phyloP scores from a whole-genome alignment of 306 rosid genomes.

The Quercus parvula region DNA sequence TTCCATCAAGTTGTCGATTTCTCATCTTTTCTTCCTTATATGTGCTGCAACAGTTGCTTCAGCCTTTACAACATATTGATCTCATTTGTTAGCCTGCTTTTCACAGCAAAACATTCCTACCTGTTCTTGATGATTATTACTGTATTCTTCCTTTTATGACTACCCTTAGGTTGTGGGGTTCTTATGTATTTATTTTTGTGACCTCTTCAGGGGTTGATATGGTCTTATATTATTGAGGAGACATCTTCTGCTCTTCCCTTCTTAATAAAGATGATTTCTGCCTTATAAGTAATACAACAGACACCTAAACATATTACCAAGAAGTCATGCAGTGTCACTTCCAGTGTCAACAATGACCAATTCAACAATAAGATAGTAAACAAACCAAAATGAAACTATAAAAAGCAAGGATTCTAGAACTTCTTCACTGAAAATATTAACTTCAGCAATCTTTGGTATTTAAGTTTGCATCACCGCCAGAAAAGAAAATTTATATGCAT shows the following conservation, averaged over 20 bases:
- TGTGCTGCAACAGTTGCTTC: constrained; percentile 49
- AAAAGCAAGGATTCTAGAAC: background rate
- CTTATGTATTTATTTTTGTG: constrained; percentile 11
- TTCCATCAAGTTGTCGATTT: constrained; percentile 44
- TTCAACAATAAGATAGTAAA: background rate
- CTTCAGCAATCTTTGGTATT: background rate
- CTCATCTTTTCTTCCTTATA: constrained; percentile 38
- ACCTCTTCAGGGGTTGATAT: constrained; percentile 18
- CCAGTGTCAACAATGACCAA: background rate
- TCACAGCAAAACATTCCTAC: background rate
- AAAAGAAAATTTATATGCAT: background rate
- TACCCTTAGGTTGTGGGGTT: constrained; percentile 22
- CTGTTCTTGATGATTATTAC: constrained; percentile 4
- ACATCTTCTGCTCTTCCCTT: constrained; percentile 10
- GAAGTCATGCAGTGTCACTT: background rate
- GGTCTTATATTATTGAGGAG: constrained; percentile 21
- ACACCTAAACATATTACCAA: no score
- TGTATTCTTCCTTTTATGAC: background rate
- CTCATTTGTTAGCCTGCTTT: constrained; percentile 11
- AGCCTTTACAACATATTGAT: constrained; percentile 29
- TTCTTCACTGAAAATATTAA: background rate
- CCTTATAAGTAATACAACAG: background rate
- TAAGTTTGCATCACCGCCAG: background rate
- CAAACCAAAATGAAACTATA: background rate
- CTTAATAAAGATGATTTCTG: constrained; percentile 20